A percentile compares a stretch with the other conserved stretches of the same genome.
Evolutionary conservation across 1,139 yeast genomes (phyloP).

Genomic region (Geotrichum aggregatum): DNA sequence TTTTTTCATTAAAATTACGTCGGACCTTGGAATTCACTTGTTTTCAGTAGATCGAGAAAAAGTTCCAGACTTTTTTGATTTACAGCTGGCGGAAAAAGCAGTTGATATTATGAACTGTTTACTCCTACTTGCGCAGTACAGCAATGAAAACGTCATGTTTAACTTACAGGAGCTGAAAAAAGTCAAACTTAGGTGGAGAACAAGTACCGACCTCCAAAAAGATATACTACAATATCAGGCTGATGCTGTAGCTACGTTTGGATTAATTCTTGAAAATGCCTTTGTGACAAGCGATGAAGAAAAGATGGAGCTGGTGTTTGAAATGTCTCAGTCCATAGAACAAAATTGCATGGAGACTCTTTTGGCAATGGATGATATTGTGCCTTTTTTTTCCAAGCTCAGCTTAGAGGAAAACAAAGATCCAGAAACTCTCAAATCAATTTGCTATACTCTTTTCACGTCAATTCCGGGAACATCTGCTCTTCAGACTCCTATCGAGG

Average conservation of each 20-base stretch:
- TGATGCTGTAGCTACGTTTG: background rate
- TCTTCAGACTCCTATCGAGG: constrained; percentile 10
- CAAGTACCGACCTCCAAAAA: constrained; percentile 1
- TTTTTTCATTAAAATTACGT: constrained; percentile 12
- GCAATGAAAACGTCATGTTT: constrained; percentile 16
- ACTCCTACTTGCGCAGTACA: constrained; percentile 16
- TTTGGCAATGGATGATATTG: constrained; percentile 2
- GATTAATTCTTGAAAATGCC: background rate
- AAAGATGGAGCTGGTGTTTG: background rate
- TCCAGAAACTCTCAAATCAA: constrained; percentile 1
- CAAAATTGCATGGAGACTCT: constrained; percentile 4
- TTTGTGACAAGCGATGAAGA: background rate
- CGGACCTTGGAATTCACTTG: constrained; percentile 14
- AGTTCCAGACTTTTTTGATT: constrained; percentile 19
- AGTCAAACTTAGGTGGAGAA: constrained; percentile 14
- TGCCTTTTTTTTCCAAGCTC: background rate
- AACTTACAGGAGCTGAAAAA: constrained; percentile 12
- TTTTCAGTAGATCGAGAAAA: constrained; percentile 15
- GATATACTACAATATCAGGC: constrained; percentile 3
- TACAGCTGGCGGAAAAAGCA: constrained; percentile 15
- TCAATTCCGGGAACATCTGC: background rate
- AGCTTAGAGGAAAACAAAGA: background rate
- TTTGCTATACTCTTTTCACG: constrained; percentile 8
- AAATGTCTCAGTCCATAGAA: background rate
- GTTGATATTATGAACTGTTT: constrained; percentile 21